Conservation (phyloP, 305 asterid species). For the Fraxinus nigra region DNA sequence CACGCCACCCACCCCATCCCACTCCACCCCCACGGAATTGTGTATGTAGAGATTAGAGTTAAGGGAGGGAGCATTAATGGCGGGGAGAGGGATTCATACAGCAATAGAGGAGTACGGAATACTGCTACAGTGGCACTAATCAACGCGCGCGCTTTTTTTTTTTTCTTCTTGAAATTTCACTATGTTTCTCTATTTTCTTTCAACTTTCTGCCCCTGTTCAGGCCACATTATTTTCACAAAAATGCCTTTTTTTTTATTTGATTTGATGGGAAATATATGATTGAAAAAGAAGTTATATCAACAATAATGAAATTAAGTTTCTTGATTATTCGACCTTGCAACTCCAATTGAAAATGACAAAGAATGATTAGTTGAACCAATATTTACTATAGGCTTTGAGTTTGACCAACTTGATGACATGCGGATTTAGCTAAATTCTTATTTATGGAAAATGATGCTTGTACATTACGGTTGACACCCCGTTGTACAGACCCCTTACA, state of each 20-base stretch:
- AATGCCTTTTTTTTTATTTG: too few relatives aligned
- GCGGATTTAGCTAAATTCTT: neutral
- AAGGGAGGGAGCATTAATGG: conserved; percentile 24
- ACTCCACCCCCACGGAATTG: neutral
- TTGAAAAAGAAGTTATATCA: neutral
- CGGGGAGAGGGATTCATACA: conserved; percentile 23
- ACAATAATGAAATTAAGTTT: neutral
- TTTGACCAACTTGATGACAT: too few relatives aligned
- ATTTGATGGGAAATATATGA: too few relatives aligned
- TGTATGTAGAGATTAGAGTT: neutral
- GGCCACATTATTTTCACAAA: too few relatives aligned
- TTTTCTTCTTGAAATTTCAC: conserved; percentile 24
- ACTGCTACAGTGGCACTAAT: conserved; percentile 31
- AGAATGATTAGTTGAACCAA: neutral
- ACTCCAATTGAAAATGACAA: neutral
- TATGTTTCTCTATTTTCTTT: too few relatives aligned
- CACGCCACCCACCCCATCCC: neutral
- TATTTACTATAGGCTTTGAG: conserved; percentile 1
- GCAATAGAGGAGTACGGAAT: conserved; percentile 24
- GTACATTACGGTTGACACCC: too few relatives aligned
- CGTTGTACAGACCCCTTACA: too few relatives aligned
- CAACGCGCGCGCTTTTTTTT: conserved; percentile 15
- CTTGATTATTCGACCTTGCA: neutral
- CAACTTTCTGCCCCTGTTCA: too few relatives aligned
- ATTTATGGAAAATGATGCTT: too few relatives aligned